A percentile compares a stretch with the other conserved stretches of the same genome.
These are phyloP conservation scores for Starmerella roubikii DNA, from an alignment of 805 yeast genomes.

Conservation along the genomic window DNA sequence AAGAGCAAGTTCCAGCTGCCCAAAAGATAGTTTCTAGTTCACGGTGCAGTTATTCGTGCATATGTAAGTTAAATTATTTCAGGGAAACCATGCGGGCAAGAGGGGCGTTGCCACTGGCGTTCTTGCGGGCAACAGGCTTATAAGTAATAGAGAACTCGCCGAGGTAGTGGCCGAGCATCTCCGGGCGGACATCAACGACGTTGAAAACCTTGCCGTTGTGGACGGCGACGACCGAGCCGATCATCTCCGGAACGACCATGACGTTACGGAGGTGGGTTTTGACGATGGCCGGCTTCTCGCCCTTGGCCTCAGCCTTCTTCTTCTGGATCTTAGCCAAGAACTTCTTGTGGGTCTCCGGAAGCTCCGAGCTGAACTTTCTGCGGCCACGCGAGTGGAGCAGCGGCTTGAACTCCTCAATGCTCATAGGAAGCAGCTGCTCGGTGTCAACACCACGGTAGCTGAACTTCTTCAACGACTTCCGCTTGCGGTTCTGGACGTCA, in stretches of 20 bases:
- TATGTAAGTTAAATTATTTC: constrained; percentile 17
- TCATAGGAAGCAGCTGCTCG: constrained; percentile 80
- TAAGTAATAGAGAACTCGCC: constrained; percentile 99
- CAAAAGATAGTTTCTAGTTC: not conserved
- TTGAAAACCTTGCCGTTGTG: constrained; percentile 99
- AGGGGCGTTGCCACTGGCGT: constrained; percentile 23
- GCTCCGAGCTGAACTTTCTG: constrained; percentile 98
- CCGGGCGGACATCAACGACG: constrained; percentile 97
- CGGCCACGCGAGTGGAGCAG: constrained; percentile 97
- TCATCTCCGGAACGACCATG: constrained; percentile 99
- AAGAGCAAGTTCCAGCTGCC: not conserved
- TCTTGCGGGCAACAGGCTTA: constrained; percentile 99
- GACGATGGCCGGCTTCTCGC: constrained; percentile 92
- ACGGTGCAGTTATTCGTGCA: not conserved
- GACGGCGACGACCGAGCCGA: constrained; percentile 95
- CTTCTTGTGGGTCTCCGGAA: constrained; percentile 88
- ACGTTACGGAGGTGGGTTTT: constrained; percentile 99
- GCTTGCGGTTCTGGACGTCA: constrained; percentile 25
- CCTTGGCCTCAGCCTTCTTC: constrained; percentile 62
- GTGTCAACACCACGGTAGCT: constrained; percentile 98
- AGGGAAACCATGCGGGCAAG: constrained; percentile 24
- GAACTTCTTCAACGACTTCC: constrained; percentile 93
- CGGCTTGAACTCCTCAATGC: constrained; percentile 93
- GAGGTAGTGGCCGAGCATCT: constrained; percentile 99
- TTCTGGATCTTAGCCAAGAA: constrained; percentile 95